A percentile compares a stretch with the other conserved stretches of the same genome.
phyloP scores from a whole-genome alignment of 805 yeast species.

The Grigorovia transvaalensis region DNA sequence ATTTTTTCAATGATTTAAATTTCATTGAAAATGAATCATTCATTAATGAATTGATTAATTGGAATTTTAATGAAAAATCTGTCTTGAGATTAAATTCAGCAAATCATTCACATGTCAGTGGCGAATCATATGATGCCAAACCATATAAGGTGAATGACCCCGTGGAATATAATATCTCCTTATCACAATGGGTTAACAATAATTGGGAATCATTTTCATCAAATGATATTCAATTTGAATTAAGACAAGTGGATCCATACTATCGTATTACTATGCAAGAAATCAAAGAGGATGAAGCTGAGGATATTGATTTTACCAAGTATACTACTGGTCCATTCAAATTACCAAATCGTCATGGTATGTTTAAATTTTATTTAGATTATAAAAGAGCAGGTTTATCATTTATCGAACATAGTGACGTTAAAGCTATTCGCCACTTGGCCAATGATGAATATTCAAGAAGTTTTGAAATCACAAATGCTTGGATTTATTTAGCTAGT shows the following conservation, averaged over 20 bases:
- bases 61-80: constrained; percentile 67
- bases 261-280: constrained; percentile 60
- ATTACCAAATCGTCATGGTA: constrained; percentile 94
- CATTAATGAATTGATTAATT: constrained; percentile 40
- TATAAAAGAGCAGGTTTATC: constrained; percentile 71
- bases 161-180: constrained; percentile 40
- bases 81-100: constrained; percentile 48
- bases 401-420: constrained; percentile 51
- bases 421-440: constrained; percentile 81
- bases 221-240: constrained; percentile 68
- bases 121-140: constrained; percentile 31
- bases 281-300: constrained; percentile 28
- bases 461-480: constrained; percentile 84
- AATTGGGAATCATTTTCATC: constrained; percentile 62
- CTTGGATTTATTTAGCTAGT: constrained; percentile 82
- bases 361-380: constrained; percentile 75
- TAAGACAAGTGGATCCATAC: constrained; percentile 90
- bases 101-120: constrained; percentile 42
- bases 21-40: constrained; percentile 31
- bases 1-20: constrained; percentile 37
- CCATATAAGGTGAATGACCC: constrained; percentile 71
- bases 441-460: constrained; percentile 93
- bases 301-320: constrained; percentile 27
- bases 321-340: constrained; percentile 47
- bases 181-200: constrained; percentile 42